Conservation (phyloP, 1,284 basidiomycete genomes). For the Marasmius fiardii region DNA sequence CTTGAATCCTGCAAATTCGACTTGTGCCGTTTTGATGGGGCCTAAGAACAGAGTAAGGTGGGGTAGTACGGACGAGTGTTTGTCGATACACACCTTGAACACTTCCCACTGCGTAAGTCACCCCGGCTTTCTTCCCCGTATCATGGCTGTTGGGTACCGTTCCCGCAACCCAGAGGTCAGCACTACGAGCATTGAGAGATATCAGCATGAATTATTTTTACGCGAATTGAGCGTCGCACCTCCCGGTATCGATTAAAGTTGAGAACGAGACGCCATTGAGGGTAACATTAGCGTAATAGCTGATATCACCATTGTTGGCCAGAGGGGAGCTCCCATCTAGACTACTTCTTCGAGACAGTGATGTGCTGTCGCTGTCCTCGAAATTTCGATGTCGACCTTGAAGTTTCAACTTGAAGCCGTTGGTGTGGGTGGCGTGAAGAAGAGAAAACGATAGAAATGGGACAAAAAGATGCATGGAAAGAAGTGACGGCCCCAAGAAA, state of each 20-base stretch:
- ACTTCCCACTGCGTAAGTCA: conserved; percentile 50
- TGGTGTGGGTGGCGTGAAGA: not conserved
- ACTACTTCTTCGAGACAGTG: not conserved
- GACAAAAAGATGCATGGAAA: not conserved
- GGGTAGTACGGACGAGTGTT: conserved; percentile 2
- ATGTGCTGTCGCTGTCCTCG: not conserved
- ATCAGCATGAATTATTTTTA: not conserved
- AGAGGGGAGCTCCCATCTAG: conserved; percentile 14
- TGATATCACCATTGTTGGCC: conserved; percentile 21
- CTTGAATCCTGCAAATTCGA: conserved; percentile 52
- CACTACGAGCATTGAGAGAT: conserved; percentile 29
- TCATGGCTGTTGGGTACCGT: conserved; percentile 37
- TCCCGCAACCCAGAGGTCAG: conserved; percentile 59
- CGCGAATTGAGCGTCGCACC: conserved; percentile 34
- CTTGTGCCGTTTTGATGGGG: conserved; percentile 46
- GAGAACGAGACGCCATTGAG: conserved; percentile 46
- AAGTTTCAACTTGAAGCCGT: not conserved
- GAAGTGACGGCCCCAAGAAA: not conserved
- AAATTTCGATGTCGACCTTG: not conserved
- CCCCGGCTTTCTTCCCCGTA: conserved; percentile 38
- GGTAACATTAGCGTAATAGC: conserved; percentile 51
- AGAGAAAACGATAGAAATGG: not conserved
- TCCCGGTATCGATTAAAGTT: conserved; percentile 66
- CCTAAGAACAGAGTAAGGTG: conserved; percentile 31
- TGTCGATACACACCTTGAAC: conserved; percentile 37